Evolutionary conservation across 108 stramenopile species (phyloP).

Genomic region (Bacterosira constricta): DNA sequence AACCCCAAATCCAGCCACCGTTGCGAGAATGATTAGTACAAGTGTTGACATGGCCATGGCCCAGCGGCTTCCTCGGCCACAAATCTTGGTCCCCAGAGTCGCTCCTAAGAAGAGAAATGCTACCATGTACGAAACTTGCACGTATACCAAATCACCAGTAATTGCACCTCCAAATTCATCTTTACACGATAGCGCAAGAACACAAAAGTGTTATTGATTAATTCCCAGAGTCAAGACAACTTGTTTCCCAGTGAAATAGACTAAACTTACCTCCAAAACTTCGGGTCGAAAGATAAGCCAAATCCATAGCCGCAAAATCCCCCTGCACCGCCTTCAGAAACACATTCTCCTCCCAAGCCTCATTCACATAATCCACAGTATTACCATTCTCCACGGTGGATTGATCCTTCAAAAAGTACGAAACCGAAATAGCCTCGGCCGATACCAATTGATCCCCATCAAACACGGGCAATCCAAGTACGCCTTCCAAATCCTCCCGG

Average conservation of each 20-base stretch:
- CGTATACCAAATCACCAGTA: slow-evolving; percentile 50
- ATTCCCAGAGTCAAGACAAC: slow-evolving; percentile 23
- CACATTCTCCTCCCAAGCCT: slow-evolving; percentile 49
- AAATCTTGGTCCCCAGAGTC: slow-evolving; percentile 54
- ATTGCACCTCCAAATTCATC: too few species aligned
- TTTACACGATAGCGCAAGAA: neutral
- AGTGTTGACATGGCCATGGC: slow-evolving; percentile 58
- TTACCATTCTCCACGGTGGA: slow-evolving; percentile 42
- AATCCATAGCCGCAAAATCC: slow-evolving; percentile 9
- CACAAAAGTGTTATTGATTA: neutral
- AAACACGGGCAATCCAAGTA: slow-evolving; percentile 54
- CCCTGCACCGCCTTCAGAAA: neutral
- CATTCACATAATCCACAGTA: slow-evolving; percentile 51
- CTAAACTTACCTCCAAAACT: slow-evolving; percentile 82
- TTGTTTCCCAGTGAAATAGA: slow-evolving; percentile 23
- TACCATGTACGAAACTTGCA: slow-evolving; percentile 57
- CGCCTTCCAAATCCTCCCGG: slow-evolving; percentile 46
- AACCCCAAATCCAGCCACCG: slow-evolving; percentile 74
- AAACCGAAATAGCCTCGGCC: slow-evolving; percentile 59
- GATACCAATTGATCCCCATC: slow-evolving; percentile 41
- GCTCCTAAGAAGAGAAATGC: slow-evolving; percentile 65
- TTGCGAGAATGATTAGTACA: slow-evolving; percentile 60
- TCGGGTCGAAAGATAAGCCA: slow-evolving; percentile 60
- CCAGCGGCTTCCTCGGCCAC: slow-evolving; percentile 64
- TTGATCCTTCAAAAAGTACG: slow-evolving; percentile 66